Evolutionary conservation across 768 basidiomycete genomes (phyloP), one percentile per base, ranked within the genome.

Genomic region (Daedaleopsis nitida): DNA sequence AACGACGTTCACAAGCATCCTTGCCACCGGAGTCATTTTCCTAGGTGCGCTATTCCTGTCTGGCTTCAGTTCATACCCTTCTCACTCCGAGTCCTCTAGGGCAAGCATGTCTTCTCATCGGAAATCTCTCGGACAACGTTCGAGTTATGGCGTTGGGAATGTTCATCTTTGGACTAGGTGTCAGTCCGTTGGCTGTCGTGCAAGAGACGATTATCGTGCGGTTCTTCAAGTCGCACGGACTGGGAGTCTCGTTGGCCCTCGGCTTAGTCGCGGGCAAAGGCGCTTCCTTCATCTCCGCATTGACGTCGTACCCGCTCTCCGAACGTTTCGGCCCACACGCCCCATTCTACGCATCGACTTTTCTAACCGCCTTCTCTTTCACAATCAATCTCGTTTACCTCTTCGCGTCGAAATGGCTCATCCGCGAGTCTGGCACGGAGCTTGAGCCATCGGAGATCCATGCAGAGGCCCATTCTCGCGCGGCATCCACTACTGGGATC

Each of bases 161-260:
- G 59, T 92, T 92, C 65, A 74, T 92, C 45, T 93, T 90, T 67
- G 92, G 92, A 8, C 76, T 93, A 3, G 92, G 91, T 3, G 79
- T 91, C 47, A 87, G 88, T 65, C 92, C 92, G 0, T 77, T 94
- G 7, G 86, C 91, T 1, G 92, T 94, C 8, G 86, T 89, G 1
- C 92, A 90, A 75, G 92, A 94, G 72, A 88, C 88, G 7, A 92
- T 92, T 64, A 90, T 94, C 54, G 88, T 92, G 45, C 87, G 88
- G 24, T 90, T 90, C 75, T 93, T 92, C 78, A 84, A 82, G 63
- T 82, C 86, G 0, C 88, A 86, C 69, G 89, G 89, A 1, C 77
- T 93, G 1, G 92, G 89, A 1, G 77, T 87, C 9, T 88, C 89
- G 1, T 84, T 94, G 76, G 91, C 91, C 0, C 78, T 93, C n/a